Conservation (phyloP, 2,329 filamentous ascomycete species). For the Cercospora sp. region DNA sequence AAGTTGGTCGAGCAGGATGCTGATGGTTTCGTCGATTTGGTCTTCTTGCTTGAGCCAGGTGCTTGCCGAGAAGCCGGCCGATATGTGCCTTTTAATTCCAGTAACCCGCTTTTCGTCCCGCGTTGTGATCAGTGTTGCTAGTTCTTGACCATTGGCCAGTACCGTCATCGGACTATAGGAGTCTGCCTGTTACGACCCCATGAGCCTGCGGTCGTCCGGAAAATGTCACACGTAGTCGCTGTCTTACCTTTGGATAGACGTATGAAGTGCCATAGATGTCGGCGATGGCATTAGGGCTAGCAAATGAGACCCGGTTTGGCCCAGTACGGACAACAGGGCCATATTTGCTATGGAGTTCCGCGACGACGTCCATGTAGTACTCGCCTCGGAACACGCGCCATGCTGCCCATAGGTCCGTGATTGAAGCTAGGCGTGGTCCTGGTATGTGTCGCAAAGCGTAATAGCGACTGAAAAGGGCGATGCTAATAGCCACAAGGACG, state of each 20-base stretch:
- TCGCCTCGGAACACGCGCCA: conserved; percentile 17
- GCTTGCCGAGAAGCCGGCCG: conserved; percentile 18
- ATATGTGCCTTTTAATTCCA: conserved; percentile 19
- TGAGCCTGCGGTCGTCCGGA: no score
- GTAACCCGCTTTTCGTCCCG: conserved; percentile 20
- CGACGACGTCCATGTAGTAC: conserved; percentile 32
- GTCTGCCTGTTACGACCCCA: not conserved
- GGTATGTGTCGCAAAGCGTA: conserved; percentile 11
- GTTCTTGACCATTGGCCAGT: conserved; percentile 15
- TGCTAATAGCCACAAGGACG: not conserved
- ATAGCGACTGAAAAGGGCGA: not conserved
- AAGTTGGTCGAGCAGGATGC: conserved; percentile 13
- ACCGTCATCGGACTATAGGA: conserved; percentile 20
- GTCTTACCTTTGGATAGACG: conserved; percentile 1
- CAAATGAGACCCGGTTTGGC: conserved; percentile 31
- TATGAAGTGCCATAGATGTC: conserved; percentile 18
- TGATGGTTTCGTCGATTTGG: conserved; percentile 18
- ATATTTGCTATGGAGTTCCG: conserved; percentile 27
- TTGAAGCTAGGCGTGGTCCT: conserved; percentile 15
- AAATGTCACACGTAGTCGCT: not conserved
- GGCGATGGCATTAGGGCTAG: conserved; percentile 12
- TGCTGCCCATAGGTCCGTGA: conserved; percentile 20
- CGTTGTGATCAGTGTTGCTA: conserved; percentile 15
- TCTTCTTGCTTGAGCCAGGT: conserved; percentile 20
- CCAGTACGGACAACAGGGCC: conserved; percentile 36